Base-by-base conservation (phyloP, 331 rosid species). In the Quercus lobata region DNA sequence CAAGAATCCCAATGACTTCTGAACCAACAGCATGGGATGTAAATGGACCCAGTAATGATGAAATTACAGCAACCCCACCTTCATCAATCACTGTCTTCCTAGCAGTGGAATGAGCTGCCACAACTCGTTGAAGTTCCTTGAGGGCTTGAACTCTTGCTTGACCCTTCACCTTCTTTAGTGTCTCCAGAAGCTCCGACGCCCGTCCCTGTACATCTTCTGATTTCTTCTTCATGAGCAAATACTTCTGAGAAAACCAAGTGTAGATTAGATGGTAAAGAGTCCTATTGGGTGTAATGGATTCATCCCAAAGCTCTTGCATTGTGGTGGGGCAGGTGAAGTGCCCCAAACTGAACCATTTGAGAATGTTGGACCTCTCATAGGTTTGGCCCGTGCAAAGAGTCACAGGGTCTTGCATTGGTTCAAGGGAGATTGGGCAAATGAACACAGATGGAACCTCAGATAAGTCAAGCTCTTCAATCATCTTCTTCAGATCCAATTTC, bases 291-390 rank as follows among this genome's bases (percentile, higher is more conserved):
- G 95, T 93, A 34, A 93, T 58, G 10, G 93, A 88, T 80, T 93
- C 98, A 24, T 93, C 93, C 98, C 98, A 93, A 53, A 93, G 97
- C 89, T 91, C 98, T 52, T 93, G 98, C 98, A 93, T 91, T 46
- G 98, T 93, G 4, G 98, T 93, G 69, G 97, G 97, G 80, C 98
- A 93, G 1, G 98, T 90, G 8, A 87, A 78, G 83, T 91, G 98
- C 53, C 97, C 98, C 72, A 93, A 35, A 81, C 63, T 83, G 85
- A 91, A 90, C 98, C 98, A 93, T 80, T 87, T 93, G 68, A 89
- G 91, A 83, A 93, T 93, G 78, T 93, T 93, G 88, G 91, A 84
- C 86, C 90, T 75, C 87, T 93, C 98, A 41, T 93, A 93, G 72
- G 98, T 93, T 81, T 91, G 98, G 78, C 98, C 97, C 0, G 98